A percentile compares a stretch with the other conserved stretches of the same genome.
Conservation (phyloP, 108 stramenopile genomes). For the Fragilaria crotonensis region DNA sequence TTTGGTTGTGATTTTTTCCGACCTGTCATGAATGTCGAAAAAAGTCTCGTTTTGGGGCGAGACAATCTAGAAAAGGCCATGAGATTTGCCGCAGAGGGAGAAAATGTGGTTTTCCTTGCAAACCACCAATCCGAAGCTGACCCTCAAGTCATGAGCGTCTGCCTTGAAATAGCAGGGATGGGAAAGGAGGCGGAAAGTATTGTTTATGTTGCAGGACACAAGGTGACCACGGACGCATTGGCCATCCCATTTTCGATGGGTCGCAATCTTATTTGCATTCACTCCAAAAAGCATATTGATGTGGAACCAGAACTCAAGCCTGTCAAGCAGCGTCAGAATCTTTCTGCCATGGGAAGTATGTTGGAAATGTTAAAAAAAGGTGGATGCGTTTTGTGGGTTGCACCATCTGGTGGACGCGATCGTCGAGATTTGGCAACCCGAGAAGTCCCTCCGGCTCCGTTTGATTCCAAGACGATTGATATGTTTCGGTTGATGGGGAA, state of each 20-base stretch:
- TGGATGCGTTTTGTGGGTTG: conserved; percentile 90
- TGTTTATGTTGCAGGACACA: conserved; percentile 91
- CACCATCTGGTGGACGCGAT: conserved; percentile 93
- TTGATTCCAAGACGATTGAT: conserved; percentile 90
- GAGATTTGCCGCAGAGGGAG: conserved; percentile 62
- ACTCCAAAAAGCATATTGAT: conserved; percentile 96
- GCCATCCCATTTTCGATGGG: conserved; percentile 96
- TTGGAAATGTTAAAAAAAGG: conserved; percentile 72
- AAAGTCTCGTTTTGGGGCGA: conserved; percentile 60
- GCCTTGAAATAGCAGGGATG: conserved; percentile 59
- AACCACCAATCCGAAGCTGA: conserved; percentile 98
- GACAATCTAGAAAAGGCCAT: conserved; percentile 69
- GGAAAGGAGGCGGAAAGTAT: conserved; percentile 57
- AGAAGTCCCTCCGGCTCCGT: conserved; percentile 84
- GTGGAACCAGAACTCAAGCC: conserved; percentile 86
- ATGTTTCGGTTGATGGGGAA: conserved; percentile 94
- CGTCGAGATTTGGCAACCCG: conserved; percentile 68
- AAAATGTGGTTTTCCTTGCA: conserved; percentile 91
- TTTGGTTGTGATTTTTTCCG: conserved; percentile 92
- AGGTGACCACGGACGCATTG: conserved; percentile 89
- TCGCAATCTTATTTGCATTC: conserved; percentile 90
- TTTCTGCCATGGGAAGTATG: conserved; percentile 84
- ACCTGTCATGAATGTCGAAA: conserved; percentile 70
- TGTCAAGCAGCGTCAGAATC: conserved; percentile 79
- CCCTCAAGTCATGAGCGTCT: conserved; percentile 80